These are phyloP conservation scores for Neofusicoccum kwambonambiense DNA, from an alignment of 2,329 filamentous ascomycete genomes.

Conservation along the genomic window DNA sequence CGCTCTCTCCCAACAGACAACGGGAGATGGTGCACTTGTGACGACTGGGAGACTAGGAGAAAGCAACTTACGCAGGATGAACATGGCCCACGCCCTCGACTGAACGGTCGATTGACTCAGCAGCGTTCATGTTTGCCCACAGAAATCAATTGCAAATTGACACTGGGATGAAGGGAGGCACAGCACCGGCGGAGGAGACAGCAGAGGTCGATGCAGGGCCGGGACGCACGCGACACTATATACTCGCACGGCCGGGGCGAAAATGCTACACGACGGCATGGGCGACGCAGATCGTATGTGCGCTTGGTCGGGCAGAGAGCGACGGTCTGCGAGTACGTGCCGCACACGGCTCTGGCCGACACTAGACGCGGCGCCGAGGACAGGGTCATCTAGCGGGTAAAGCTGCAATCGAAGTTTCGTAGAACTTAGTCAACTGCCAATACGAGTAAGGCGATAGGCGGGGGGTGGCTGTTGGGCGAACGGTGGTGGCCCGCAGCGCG, in stretches of 20 bases:
- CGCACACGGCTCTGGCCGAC: neutral
- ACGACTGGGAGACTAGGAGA: neutral
- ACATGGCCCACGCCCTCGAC: slow-evolving; percentile 25
- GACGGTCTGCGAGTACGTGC: neutral
- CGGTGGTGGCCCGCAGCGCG: neutral
- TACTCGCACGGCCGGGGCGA: slow-evolving; percentile 1
- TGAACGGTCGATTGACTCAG: slow-evolving; percentile 33
- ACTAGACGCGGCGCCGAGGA: neutral
- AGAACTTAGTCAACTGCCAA: slow-evolving; percentile 16
- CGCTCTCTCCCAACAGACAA: too few relatives aligned
- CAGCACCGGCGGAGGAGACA: neutral
- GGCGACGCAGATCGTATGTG: neutral
- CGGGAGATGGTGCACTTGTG: too few relatives aligned
- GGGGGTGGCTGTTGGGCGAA: neutral
- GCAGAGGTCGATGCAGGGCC: neutral
- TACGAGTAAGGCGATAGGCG: slow-evolving; percentile 12
- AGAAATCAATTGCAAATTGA: neutral
- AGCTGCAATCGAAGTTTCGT: slow-evolving; percentile 15
- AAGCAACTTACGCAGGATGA: neutral
- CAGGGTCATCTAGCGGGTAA: neutral
- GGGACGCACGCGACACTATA: slow-evolving; percentile 6
- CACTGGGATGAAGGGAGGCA: neutral
- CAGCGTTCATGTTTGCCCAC: slow-evolving; percentile 22
- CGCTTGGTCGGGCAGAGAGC: neutral
- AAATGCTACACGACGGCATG: neutral